Evolutionary conservation across 2,329 filamentous ascomycete species (phyloP).

Genomic region (Penicillium olsonii): DNA sequence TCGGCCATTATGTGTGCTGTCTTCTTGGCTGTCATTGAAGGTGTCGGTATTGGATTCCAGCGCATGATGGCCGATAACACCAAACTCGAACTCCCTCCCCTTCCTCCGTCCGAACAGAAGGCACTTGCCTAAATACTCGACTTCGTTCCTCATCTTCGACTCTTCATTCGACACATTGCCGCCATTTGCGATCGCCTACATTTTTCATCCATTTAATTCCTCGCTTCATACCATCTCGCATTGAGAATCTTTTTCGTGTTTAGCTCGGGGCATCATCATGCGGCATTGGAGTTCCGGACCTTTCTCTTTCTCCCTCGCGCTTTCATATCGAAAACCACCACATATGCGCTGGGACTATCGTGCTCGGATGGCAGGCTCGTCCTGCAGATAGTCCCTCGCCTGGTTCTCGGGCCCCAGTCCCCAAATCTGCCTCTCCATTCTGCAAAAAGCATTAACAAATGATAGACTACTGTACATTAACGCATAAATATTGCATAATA

Average conservation of each 20-base stretch:
- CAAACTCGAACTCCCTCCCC: conserved; percentile 64
- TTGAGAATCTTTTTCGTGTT: conserved; percentile 43
- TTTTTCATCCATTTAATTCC: conserved; percentile 20
- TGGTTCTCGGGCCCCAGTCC: not conserved
- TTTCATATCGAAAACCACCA: conserved; percentile 28
- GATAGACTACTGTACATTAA: conserved; percentile 38
- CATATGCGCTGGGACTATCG: conserved; percentile 29
- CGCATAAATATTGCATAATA: conserved; percentile 35
- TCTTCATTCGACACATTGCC: conserved; percentile 7
- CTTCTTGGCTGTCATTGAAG: conserved; percentile 92
- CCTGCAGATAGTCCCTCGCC: conserved; percentile 19
- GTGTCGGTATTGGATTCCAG: conserved; percentile 93
- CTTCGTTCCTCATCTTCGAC: not conserved
- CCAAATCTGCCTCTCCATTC: conserved; percentile 19
- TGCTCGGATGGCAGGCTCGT: conserved; percentile 29
- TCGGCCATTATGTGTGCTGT: conserved; percentile 95
- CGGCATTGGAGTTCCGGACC: conserved; percentile 36
- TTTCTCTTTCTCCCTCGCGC: conserved; percentile 22
- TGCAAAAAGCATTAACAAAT: conserved; percentile 18
- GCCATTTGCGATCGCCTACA: conserved; percentile 2
- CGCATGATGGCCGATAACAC: conserved; percentile 91
- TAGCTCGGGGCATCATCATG: conserved; percentile 35
- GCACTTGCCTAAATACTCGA: conserved; percentile 34
- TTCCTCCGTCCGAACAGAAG: conserved; percentile 38
- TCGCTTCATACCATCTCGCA: conserved; percentile 27